phyloP scores from a whole-genome alignment of 192 early-diverging fungal genomes.

The Backusella westeae region DNA sequence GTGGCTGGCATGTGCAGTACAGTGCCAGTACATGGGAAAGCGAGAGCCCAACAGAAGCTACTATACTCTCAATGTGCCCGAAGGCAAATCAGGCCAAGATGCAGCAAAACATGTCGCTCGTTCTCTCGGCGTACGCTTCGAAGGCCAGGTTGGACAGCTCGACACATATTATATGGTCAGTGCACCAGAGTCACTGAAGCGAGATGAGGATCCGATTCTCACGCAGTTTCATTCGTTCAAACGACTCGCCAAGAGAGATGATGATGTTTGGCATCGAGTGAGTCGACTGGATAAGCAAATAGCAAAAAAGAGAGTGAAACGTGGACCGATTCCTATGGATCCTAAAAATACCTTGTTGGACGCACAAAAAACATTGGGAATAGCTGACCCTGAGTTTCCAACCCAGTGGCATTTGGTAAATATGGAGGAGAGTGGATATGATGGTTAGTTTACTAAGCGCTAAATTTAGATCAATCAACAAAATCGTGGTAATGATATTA shows the following conservation, averaged over 20 bases:
- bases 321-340: slow-evolving; percentile 9
- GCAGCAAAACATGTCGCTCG: slow-evolving; percentile 27
- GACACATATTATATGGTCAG: slow-evolving; percentile 63
- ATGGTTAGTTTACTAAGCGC: background rate
- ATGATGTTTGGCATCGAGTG: slow-evolving; percentile 16
- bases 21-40: slow-evolving; percentile 8
- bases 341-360: background rate
- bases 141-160: slow-evolving; percentile 70
- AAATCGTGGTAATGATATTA: slow-evolving; percentile 68
- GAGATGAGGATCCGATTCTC: slow-evolving; percentile 16
- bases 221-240: slow-evolving; percentile 2
- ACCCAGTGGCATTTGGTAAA: slow-evolving; percentile 79
- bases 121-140: slow-evolving; percentile 38
- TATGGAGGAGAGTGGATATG: background rate
- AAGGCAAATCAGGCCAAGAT: background rate
- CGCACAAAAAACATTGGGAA: slow-evolving; percentile 29
- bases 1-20: background rate
- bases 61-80: background rate
- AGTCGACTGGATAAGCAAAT: slow-evolving; percentile 24
- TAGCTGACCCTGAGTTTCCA: slow-evolving; percentile 66
- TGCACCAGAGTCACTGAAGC: slow-evolving; percentile 37
- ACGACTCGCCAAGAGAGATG: background rate
- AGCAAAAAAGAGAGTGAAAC: slow-evolving; percentile 6
- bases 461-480: slow-evolving; percentile 23
- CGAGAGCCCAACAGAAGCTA: slow-evolving; percentile 7